Evolutionary conservation across 2,329 filamentous ascomycete genomes (phyloP), one percentile per base, ranked within the genome.

Genomic region (Lasiodiplodia hormozganensis): DNA sequence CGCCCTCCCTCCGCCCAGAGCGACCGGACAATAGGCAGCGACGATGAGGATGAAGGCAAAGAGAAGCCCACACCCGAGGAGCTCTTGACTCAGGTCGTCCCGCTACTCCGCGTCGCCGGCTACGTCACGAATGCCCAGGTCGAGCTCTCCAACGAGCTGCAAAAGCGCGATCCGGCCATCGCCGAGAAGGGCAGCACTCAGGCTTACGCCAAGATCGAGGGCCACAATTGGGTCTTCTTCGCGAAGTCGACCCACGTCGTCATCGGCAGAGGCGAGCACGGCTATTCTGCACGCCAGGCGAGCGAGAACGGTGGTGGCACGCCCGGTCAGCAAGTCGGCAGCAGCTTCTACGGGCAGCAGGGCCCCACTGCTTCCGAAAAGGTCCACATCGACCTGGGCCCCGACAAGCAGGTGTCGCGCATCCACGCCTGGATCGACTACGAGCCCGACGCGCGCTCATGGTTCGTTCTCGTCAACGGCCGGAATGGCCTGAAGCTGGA

Each of bases 401-500:
- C 84, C 1, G 82, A 85, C 71, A 80, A 84, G 47, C 82, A 84
- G 69, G 78, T 85, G 25, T 85, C 84, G 1, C 78, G 84, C 54
- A 74, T 83, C 25, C 84, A 86, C 70, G 84, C 84, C 34, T 79
- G 82, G 70, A 85, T 86, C 70, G 76, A 78, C 54, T 86, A 83
- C 71, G 81, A 85, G 51, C 71, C 76, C 8, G 74, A 80, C 2
- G 74, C 76, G 52, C 82, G 83, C 62, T 88, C 87, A 70, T 99
- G 96, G 96, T 90, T 91, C 74, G 87, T 99, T 64, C 84, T 89
- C 53, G 93, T 97, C 71, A 94, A 95, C 76, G 96, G 96, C 23
- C 91, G 96, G 73, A 99, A 99, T 78, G 94, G 94, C 34, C 87
- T 97, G 57, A 93, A 92, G 75, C 85, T 98, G 25, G 93, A 99